Percentiles rank a stretch among this genome's conserved stretches.
Evolutionary conservation across 805 yeast species (phyloP).

Genomic region (Saturnispora diversa): DNA sequence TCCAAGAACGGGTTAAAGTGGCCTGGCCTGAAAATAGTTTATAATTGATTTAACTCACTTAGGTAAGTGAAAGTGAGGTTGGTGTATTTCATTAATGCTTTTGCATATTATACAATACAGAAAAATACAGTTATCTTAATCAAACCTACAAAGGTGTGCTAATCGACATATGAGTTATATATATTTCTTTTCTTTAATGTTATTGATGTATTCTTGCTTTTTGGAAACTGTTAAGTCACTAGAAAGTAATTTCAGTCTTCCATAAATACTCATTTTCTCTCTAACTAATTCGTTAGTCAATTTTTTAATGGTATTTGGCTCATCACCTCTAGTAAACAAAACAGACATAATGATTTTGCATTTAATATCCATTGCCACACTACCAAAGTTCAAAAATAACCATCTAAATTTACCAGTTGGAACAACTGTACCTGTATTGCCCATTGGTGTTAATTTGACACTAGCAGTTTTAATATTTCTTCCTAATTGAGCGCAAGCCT

Average conservation of each 20-base stretch:
- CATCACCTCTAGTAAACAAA: not conserved
- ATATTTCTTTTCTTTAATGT: conserved; percentile 11
- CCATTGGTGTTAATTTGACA: conserved; percentile 32
- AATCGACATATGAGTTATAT: not conserved
- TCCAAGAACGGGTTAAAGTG: conserved; percentile 24
- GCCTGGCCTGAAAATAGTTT: conserved; percentile 23
- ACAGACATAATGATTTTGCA: conserved; percentile 21
- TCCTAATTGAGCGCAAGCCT: conserved; percentile 8
- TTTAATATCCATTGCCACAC: conserved; percentile 13
- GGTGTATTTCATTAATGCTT: not conserved
- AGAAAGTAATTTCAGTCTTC: conserved; percentile 43
- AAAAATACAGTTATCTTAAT: not conserved
- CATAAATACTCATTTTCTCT: conserved; percentile 33
- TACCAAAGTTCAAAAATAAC: conserved; percentile 13
- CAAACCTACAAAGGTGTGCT: not conserved
- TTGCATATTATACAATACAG: not conserved
- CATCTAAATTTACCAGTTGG: conserved; percentile 18
- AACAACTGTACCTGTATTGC: conserved; percentile 30
- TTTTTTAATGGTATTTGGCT: not conserved
- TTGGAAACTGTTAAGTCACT: conserved; percentile 34
- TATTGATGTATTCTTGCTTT: conserved; percentile 36
- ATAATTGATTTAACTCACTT: too few species aligned
- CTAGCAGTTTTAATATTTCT: conserved; percentile 30
- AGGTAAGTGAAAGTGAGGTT: not conserved
- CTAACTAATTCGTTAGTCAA: conserved; percentile 16